Evolutionary conservation across 2,329 filamentous ascomycete genomes (phyloP), one percentile per base, ranked within the genome.

Genomic region (Colletotrichum gigasporum): DNA sequence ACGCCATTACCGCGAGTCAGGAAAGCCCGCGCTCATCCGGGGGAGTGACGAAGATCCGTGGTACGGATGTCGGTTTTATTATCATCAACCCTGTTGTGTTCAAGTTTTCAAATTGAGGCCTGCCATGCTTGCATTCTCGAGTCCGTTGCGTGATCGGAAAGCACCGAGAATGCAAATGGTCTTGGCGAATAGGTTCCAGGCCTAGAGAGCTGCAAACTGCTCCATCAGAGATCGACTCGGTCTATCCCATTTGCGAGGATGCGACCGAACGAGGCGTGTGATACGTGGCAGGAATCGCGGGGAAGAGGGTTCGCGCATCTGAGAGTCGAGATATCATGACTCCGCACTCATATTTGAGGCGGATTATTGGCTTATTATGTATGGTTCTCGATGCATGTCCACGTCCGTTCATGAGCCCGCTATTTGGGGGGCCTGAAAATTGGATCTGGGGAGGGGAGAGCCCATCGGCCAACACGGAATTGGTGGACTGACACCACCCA

Each of bases 381-480:
- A 30, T 18, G 22, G 26, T 35, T 4, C 35, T 30, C 30, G 39
- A 42, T 16, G 26, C 39, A 32, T 30, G 51, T 55, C 30, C 51
- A 44, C 51, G 51, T 55, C 30, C 35, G n/a, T 16, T 10, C n/a
- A 7, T 42, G 10, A 44, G 24, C 44, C 51, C 51, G 51, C 39
- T 39, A 5, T 20, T 14, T 42, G 14, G 12, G 22, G 37, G 51
- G 51, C 20, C 37, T 22, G 8, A 2, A 7, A 5, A 11, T 44
- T 55, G 51, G 51, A 34, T 22, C 51, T 44, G 51, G 35, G 18
- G 51, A 55, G 51, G 51, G 51, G 51, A 18, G 10, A 41, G 22
- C 2, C 50, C 50, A 41, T 34, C 50, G 35, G 28, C 22, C 37
- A 34, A 44, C 32, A 18, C 37, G 51, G 51, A 26, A 55, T 55